Evolutionary conservation across 192 early-diverging fungal species (phyloP), one percentile per base, ranked within the genome.

Genomic region (Ambispora gerdemannii): DNA sequence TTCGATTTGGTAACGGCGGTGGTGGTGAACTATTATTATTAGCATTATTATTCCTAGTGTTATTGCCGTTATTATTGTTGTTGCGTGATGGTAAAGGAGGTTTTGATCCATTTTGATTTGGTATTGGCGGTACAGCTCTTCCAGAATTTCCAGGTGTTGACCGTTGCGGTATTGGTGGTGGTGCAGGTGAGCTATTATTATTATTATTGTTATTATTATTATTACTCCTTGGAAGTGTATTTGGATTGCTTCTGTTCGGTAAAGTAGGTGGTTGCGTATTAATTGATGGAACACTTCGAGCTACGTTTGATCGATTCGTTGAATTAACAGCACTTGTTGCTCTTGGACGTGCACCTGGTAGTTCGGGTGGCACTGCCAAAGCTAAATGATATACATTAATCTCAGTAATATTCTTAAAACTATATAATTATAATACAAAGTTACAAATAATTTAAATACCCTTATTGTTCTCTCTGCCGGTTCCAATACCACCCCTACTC

Each of bases 401-500:
- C 10, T n/a, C 2, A 22, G 28, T 22, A 27, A 4, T 58, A 58
- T 10, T 31, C 50, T 72, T 43, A 43, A 43, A 43, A 15, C 38
- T 43, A 43, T 10, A 10, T 77, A 74, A n/a, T n/a, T n/a, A n/a
- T n/a, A n/a, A n/a, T n/a, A n/a, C n/a, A n/a, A n/a, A n/a, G n/a
- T n/a, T n/a, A n/a, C n/a, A n/a, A n/a, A n/a, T n/a, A n/a, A n/a
- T n/a, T n/a, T n/a, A n/a, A n/a, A n/a, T n/a, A n/a, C n/a, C n/a
- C n/a, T n/a, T n/a, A n/a, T n/a, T n/a, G n/a, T n/a, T n/a, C n/a
- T n/a, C 38, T 10, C 15, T 43, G 15, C 38, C 38, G 15, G 6
- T 43, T 43, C 38, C 38, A 10, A 15, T 15, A 43, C 15, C 38
- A 24, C 73, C 70, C 73, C 85, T 81, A 73, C 79, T 81, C 77